phyloP scores from a whole-genome alignment of 495 filamentous ascomycete genomes.

The Neurospora sp. region DNA sequence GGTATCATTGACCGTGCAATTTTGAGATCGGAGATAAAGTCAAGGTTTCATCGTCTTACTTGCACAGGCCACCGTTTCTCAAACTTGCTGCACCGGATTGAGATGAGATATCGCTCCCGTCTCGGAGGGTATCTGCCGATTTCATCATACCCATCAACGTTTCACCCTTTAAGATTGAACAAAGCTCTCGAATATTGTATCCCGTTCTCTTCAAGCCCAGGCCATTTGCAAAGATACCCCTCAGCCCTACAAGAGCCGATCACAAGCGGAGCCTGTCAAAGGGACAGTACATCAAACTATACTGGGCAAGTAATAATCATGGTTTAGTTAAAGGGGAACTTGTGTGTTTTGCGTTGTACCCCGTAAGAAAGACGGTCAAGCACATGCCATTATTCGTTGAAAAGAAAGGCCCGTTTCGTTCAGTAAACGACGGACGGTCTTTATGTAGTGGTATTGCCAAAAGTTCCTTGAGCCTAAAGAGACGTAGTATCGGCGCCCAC shows the following conservation, averaged over 20 bases:
- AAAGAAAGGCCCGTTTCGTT: neutral
- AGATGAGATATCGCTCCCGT: neutral
- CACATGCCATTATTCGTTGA: neutral
- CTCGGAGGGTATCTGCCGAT: neutral
- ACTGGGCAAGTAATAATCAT: neutral
- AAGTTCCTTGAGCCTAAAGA: neutral
- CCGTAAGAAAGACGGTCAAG: neutral
- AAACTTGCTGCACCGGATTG: neutral
- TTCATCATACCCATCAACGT: neutral
- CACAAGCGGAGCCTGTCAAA: neutral
- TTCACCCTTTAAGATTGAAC: neutral
- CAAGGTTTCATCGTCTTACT: neutral
- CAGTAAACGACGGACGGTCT: neutral
- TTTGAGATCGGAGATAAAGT: neutral
- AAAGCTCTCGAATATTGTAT: neutral
- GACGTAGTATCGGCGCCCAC: neutral
- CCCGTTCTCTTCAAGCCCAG: neutral
- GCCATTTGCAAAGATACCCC: neutral
- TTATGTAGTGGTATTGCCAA: neutral
- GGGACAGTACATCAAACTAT: neutral
- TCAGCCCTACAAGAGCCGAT: neutral
- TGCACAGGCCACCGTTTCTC: neutral
- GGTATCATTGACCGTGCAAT: neutral
- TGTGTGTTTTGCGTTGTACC: neutral
- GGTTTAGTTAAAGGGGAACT: neutral